phyloP scores from a whole-genome alignment of 1,139 yeast species.

The Blastobotrys buckinghamii region DNA sequence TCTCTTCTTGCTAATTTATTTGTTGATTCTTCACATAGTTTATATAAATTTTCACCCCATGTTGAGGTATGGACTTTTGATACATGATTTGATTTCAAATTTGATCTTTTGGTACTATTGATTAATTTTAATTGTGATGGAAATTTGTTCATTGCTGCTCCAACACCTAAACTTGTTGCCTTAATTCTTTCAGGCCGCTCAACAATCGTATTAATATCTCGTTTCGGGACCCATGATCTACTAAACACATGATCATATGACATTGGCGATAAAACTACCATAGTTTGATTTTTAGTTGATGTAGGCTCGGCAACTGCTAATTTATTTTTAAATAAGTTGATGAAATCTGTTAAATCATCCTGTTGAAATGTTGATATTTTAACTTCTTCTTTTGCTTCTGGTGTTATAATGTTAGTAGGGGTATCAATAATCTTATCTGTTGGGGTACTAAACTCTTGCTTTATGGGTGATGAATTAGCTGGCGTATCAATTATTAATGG shows the following conservation, averaged over 20 bases:
- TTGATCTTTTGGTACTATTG: constrained; percentile 44
- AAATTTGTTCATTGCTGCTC: constrained; percentile 67
- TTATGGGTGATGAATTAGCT: not conserved
- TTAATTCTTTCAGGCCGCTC: constrained; percentile 78
- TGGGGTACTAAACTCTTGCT: not conserved
- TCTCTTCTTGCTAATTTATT: constrained; percentile 49
- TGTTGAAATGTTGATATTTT: not conserved
- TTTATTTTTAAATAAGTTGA: constrained; percentile 5
- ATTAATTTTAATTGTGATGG: constrained; percentile 55
- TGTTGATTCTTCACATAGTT: constrained; percentile 55
- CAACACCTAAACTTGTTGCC: constrained; percentile 71
- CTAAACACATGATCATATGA: constrained; percentile 58
- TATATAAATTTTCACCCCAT: constrained; percentile 62
- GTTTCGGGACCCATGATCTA: constrained; percentile 68
- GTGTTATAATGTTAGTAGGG: not conserved
- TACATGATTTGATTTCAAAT: constrained; percentile 53
- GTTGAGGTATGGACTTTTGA: constrained; percentile 64
- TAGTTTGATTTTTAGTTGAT: constrained; percentile 15
- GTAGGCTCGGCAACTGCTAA: constrained; percentile 7
- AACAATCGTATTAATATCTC: constrained; percentile 63
- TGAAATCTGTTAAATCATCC: constrained; percentile 11
- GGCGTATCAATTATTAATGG: not conserved
- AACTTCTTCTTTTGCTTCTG: not conserved
- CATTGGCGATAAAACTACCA: constrained; percentile 30
- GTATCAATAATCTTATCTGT: not conserved